Evolutionary conservation across 2,329 filamentous ascomycete species (phyloP).

Genomic region (Xylaria digitata): DNA sequence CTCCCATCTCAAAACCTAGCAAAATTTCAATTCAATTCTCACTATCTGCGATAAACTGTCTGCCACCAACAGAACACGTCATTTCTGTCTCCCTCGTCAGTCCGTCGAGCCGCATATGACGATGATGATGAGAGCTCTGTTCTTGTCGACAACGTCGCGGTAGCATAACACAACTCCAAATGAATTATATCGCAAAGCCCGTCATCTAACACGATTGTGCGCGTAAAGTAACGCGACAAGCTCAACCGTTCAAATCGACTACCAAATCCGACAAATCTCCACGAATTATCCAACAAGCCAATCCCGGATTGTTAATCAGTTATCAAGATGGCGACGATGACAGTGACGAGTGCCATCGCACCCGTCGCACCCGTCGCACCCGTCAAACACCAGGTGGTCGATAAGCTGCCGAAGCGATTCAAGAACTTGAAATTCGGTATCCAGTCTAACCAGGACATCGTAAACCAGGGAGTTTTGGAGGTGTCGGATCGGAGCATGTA

Average conservation of each 20-base stretch:
- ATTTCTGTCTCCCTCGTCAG: not conserved
- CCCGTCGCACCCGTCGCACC: conserved; percentile 45
- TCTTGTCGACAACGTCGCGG: conserved; percentile 28
- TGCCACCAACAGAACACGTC: not conserved
- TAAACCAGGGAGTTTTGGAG: conserved; percentile 93
- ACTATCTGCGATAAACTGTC: conserved; percentile 1
- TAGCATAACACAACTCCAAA: conserved; percentile 29
- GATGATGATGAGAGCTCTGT: conserved; percentile 35
- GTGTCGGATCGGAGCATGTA: conserved; percentile 95
- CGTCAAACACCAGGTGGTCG: conserved; percentile 88
- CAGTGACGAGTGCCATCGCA: conserved; percentile 38
- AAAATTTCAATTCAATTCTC: conserved; percentile 33
- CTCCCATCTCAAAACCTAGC: conserved; percentile 36
- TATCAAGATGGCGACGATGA: conserved; percentile 46
- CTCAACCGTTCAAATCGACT: not conserved
- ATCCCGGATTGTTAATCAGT: not conserved
- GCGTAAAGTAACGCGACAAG: conserved; percentile 10
- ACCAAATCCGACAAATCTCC: not conserved
- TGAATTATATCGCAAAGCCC: conserved; percentile 13
- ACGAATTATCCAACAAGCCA: not conserved
- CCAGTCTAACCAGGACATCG: conserved; percentile 93
- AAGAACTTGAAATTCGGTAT: conserved; percentile 95
- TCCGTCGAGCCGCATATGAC: conserved; percentile 29
- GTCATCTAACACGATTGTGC: conserved; percentile 9
- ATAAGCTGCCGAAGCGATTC: conserved; percentile 90